Conservation (phyloP, 2,329 filamentous ascomycete species). For the Cladophialophora bantiana region DNA sequence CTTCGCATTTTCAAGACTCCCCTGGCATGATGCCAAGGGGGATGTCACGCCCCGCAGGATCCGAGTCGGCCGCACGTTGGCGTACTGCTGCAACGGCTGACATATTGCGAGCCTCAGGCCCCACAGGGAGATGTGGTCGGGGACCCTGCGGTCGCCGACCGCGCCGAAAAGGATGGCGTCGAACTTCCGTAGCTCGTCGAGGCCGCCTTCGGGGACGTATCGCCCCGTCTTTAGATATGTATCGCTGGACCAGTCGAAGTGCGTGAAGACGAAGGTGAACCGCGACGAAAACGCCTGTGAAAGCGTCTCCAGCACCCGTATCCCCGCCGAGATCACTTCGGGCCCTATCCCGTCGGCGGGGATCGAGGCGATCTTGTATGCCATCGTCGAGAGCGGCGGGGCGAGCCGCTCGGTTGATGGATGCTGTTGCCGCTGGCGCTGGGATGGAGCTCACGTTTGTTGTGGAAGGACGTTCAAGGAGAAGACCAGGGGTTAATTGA, state of each 20-base stretch:
- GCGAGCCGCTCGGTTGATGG: too few species aligned
- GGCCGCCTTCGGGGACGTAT: slow-evolving; percentile 68
- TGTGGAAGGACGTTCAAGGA: too few species aligned
- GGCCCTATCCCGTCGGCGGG: slow-evolving; percentile 74
- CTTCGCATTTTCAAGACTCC: slow-evolving; percentile 58
- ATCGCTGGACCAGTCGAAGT: slow-evolving; percentile 72
- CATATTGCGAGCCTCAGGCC: slow-evolving; percentile 71
- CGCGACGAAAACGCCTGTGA: slow-evolving; percentile 57
- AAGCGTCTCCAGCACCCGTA: slow-evolving; percentile 63
- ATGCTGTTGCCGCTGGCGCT: too few species aligned
- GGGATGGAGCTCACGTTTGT: too few species aligned
- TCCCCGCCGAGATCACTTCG: slow-evolving; percentile 70
- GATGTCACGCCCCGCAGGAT: slow-evolving; percentile 67
- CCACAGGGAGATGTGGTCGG: slow-evolving; percentile 73
- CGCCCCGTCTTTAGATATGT: slow-evolving; percentile 70
- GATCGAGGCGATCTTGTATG: slow-evolving; percentile 64
- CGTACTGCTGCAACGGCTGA: slow-evolving; percentile 71
- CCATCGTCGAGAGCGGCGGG: slow-evolving; percentile 20
- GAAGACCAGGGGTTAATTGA: too few species aligned
- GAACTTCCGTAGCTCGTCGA: slow-evolving; percentile 64
- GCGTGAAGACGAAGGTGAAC: slow-evolving; percentile 67
- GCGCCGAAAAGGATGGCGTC: slow-evolving; percentile 74
- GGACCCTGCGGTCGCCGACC: slow-evolving; percentile 69
- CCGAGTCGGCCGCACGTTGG: slow-evolving; percentile 70
- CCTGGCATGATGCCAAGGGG: slow-evolving; percentile 47